phyloP scores from a whole-genome alignment of 345 rosid genomes.

The Euphorbia lathyris region DNA sequence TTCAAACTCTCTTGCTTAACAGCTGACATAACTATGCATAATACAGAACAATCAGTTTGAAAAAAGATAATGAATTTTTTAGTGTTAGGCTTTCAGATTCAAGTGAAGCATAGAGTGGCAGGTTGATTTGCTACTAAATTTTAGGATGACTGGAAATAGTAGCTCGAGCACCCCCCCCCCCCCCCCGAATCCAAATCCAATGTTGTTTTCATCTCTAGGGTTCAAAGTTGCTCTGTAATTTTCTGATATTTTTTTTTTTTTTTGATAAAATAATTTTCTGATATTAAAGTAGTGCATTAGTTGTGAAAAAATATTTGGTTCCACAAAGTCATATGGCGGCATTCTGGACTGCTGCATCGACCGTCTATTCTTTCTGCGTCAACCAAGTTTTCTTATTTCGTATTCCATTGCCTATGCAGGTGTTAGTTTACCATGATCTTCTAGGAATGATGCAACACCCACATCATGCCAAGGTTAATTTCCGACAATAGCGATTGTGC shows the following conservation, averaged over 20 bases:
- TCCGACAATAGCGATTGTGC: background rate
- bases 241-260: background rate
- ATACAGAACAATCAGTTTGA: background rate
- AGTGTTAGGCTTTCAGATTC: background rate
- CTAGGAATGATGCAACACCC: constrained; percentile 97
- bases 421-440: constrained; percentile 84
- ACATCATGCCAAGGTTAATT: constrained; percentile 86
- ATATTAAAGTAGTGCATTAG: background rate
- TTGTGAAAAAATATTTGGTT: background rate
- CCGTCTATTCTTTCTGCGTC: background rate
- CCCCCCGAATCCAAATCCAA: no score
- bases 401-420: constrained; percentile 39
- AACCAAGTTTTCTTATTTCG: background rate
- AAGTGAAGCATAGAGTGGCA: background rate
- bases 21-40: background rate
- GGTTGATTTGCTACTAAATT: background rate
- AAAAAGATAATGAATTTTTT: background rate
- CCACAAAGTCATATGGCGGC: background rate
- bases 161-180: no score
- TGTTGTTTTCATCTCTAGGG: background rate
- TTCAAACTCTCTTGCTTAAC: background rate
- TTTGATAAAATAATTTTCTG: background rate
- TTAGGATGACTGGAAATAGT: background rate
- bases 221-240: background rate
- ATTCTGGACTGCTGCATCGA: background rate